Conservation (phyloP, 1,284 basidiomycete genomes). For the Ganoderma sinense region DNA sequence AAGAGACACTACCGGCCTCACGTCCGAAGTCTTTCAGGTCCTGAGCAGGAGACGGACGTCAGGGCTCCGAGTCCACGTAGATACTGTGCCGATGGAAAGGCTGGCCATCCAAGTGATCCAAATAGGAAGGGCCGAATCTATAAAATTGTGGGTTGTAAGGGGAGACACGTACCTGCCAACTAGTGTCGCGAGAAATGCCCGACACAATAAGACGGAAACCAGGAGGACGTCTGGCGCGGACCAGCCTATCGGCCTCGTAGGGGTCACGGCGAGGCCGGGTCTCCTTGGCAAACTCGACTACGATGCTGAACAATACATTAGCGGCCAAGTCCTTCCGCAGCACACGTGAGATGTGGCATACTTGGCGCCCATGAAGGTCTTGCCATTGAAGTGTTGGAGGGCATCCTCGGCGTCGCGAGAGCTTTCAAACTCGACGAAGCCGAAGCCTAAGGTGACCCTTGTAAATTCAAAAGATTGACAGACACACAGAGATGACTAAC, state of each 20-base stretch:
- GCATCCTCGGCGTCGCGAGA: conserved; percentile 94
- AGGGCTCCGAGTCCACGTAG: conserved; percentile 10
- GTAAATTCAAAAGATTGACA: neutral
- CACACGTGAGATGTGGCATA: conserved; percentile 45
- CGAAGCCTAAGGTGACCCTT: conserved; percentile 67
- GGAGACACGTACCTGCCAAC: conserved; percentile 87
- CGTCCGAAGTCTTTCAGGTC: conserved; percentile 97
- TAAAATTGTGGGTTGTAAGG: conserved; percentile 10
- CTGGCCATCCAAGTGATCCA: conserved; percentile 1
- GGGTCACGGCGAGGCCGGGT: conserved; percentile 82
- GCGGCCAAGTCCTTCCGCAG: conserved; percentile 6
- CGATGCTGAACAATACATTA: conserved; percentile 62
- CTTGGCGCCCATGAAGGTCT: conserved; percentile 88
- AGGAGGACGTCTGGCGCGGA: conserved; percentile 77
- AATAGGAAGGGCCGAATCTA: conserved; percentile 8
- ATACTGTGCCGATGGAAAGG: neutral
- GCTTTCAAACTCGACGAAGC: conserved; percentile 93
- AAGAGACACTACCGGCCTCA: conserved; percentile 89
- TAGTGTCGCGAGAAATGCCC: conserved; percentile 90
- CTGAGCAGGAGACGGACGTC: conserved; percentile 52
- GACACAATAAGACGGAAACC: conserved; percentile 87
- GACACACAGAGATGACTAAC: conserved; percentile 48
- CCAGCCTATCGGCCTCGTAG: conserved; percentile 65
- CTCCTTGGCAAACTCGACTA: conserved; percentile 93
- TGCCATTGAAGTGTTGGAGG: conserved; percentile 85